Base-by-base conservation (phyloP, 768 basidiomycete species). In the Lactifluus volemus region DNA sequence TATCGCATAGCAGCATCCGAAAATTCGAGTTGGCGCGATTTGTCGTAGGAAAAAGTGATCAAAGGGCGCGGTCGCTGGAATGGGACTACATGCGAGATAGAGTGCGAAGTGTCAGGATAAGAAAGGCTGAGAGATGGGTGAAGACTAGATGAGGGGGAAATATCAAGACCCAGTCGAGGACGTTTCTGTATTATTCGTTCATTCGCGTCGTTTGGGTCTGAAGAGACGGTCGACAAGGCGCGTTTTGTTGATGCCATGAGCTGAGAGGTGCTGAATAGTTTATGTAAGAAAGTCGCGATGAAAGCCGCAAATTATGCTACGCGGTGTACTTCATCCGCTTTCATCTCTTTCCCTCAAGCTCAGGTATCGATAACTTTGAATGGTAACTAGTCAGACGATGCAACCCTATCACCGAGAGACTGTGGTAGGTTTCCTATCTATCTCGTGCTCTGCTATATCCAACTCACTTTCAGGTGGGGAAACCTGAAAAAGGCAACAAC, bases 21-120 rank as follows among this genome's bases (percentile, higher is more conserved):
- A 70, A 89, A 90, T 60, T 82, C 78, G 30, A 87, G 79, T 14
- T 72, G 73, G 53, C 81, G 82, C 8, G 71, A 42, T 5, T 82
- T 73, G 15, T 79, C 80, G 67, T 89, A 89, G 8, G 89, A 91
- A 71, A 90, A 92, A 0, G 88, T 81, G 25, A 84, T 75, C 8
- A 92, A 70, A 30, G 80, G 83, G 3, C 76, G 79, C 3, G 89
- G 89, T 61, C 85, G 82, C 67, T 91, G 89, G 63, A 90, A 87
- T 1, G 82, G 77, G 1, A 70, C 69, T 0, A 69, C 2, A 21
- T 49, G 67, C 29, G 65, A 29, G 36, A 55, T 44, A 9, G 64
- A 12, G 19, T 66, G 58, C 1, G 64, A 51, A 7, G 57, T 57
- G 25, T 66, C 60, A 1, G 68, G 67, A 44, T 71, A 71, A 34